Percentiles rank a stretch among this genome's conserved stretches.
Evolutionary conservation across 23 red algal genomes (phyloP).

Genomic region (Gracilaria gracilis): DNA sequence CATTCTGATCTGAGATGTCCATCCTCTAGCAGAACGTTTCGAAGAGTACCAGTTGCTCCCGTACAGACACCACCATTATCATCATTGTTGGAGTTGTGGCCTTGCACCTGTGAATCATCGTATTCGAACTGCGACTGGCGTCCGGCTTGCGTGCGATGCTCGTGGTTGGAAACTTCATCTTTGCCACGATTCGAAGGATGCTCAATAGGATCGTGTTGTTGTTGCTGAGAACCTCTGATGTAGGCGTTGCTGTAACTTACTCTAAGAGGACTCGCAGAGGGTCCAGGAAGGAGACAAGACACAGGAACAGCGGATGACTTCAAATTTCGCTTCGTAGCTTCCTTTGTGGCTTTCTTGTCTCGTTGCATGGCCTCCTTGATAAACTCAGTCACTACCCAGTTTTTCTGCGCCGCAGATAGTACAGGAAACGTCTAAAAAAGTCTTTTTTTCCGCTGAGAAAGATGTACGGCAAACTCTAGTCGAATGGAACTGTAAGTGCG

Average conservation of each 20-base stretch:
- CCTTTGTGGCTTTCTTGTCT: slow-evolving; percentile 1
- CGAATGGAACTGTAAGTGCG: neutral
- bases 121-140: neutral
- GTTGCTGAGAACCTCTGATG: neutral
- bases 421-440: neutral
- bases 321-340: slow-evolving; percentile 4
- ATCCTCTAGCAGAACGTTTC: no score
- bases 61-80: no score
- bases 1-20: neutral
- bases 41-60: no score
- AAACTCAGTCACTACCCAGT: neutral
- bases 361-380: neutral
- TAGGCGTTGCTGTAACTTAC: neutral
- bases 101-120: no score
- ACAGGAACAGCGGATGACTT: neutral
- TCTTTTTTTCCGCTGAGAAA: neutral
- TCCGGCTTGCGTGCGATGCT: no score
- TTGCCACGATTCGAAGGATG: neutral
- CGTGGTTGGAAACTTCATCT: no score
- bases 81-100: no score
- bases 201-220: neutral
- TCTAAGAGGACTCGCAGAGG: neutral
- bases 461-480: neutral
- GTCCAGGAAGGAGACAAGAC: neutral
- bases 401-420: neutral